These are phyloP conservation scores for Apocynum venetum DNA, from an alignment of 257 asterid genomes.

Conservation along the genomic window DNA sequence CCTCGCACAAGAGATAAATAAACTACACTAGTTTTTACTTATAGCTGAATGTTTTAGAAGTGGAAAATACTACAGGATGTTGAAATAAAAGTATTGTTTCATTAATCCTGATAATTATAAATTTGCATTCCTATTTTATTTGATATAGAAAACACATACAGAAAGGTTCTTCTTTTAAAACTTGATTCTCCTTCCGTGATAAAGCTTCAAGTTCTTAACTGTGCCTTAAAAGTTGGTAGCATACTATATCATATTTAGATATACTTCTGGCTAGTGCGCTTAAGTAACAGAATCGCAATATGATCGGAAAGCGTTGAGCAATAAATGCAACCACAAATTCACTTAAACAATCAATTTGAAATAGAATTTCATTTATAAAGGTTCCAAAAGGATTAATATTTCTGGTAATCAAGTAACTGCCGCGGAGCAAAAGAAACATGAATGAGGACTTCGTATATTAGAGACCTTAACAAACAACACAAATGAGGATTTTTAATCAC, in stretches of 20 bases:
- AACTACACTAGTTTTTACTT: too few species aligned
- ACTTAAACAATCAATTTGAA: neutral
- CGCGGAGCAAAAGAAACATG: neutral
- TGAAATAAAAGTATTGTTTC: neutral
- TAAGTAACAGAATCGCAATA: neutral
- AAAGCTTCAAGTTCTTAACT: neutral
- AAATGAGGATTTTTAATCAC: neutral
- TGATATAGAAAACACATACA: neutral
- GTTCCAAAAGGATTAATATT: neutral
- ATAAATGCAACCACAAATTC: neutral
- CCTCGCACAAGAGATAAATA: too few species aligned
- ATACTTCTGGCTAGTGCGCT: neutral
- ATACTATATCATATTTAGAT: neutral
- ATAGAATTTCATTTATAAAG: neutral
- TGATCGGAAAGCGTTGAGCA: neutral
- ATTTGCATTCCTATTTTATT: neutral
- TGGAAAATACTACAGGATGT: neutral
- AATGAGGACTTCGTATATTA: neutral
- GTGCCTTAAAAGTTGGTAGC: neutral
- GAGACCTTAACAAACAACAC: neutral
- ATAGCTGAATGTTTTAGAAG: too few species aligned
- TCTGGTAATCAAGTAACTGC: neutral
- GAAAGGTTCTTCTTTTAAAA: neutral
- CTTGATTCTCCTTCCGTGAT: neutral
- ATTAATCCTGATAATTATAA: neutral